Base-by-base conservation (phyloP, 345 rosid species). In the Bretschneidera sinensis region DNA sequence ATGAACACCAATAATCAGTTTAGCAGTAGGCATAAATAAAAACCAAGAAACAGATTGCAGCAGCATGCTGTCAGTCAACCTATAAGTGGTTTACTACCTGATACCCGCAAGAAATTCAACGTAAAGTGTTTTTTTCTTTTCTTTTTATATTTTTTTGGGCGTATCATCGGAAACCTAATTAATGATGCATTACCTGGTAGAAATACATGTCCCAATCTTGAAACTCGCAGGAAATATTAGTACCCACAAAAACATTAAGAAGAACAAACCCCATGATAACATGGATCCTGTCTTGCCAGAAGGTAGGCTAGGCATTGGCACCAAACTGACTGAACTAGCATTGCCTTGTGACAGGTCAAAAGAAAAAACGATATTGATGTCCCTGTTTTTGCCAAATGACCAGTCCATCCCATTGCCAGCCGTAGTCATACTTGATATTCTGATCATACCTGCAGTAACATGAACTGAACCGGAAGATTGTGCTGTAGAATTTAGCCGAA, bases 401-500 rank as follows among this genome's bases (percentile, higher is more conserved):
- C 85, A 80, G 61, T 82, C 85, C 61, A 76, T 63, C 47, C 70
- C 72, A 52, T 68, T 61, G 60, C 77, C 74, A 6, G 67, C 72
- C 53, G 73, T 52, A 28, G 66, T 72, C 61, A 64, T 47, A 57
- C 59, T 67, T 49, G 88, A 79, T 73, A 94, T 79, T 73, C 88
- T 90, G 48, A 94, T 79, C 79, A 90, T 73, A 55, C 91, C 91
- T 52, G 96, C 91, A 45, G 84, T 87, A 48, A 89, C 79, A 61
- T 81, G 91, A 45, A 79, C 79, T 2, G 95, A 88, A 59, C 85
- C 83, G 48, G 99, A 88, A 17, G 96, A 50, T 60, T 83, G 85
- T 28, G 85, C 77, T 15, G 72, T 74, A 25, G 85, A 59, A 63
- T 85, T 78, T 59, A 85, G 60, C 49, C 56, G 81, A 47, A 79